Evolutionary conservation across 257 asterid genomes (phyloP).

Genomic region (Fraxinus americana): DNA sequence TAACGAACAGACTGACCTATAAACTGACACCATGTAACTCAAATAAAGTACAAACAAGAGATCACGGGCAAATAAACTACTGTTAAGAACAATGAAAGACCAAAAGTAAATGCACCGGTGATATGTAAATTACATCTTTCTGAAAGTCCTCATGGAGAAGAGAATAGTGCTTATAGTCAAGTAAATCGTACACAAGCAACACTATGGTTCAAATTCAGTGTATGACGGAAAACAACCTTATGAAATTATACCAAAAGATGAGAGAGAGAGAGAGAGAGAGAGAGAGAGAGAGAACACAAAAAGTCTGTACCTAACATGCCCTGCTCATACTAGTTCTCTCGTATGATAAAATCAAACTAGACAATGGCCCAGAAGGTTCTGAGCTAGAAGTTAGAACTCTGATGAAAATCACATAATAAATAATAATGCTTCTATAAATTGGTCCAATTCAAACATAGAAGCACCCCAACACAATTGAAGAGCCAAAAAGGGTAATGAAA

Average conservation of each 20-base stretch:
- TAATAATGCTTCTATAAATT: neutral
- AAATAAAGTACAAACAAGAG: neutral
- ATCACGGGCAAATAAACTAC: neutral
- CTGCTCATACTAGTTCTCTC: neutral
- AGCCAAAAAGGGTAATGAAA: neutral
- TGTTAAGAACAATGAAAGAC: neutral
- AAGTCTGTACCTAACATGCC: neutral
- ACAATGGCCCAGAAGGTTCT: neutral
- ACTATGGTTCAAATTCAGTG: neutral
- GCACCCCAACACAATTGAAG: neutral
- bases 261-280: too few species aligned
- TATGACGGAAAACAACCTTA: too few species aligned
- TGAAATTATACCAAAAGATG: too few species aligned
- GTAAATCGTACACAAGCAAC: neutral
- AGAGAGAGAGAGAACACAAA: too few species aligned
- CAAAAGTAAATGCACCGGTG: neutral
- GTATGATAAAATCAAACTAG: neutral
- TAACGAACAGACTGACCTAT: neutral
- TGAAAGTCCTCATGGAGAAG: neutral
- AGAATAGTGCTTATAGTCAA: neutral
- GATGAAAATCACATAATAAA: neutral
- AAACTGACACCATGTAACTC: neutral
- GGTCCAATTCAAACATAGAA: neutral
- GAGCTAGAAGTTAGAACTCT: neutral
- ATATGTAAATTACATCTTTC: neutral